Percentiles rank a stretch among this genome's conserved stretches.
Conservation (phyloP, 169 alveolate species). For the Plasmodium gonderi region DNA sequence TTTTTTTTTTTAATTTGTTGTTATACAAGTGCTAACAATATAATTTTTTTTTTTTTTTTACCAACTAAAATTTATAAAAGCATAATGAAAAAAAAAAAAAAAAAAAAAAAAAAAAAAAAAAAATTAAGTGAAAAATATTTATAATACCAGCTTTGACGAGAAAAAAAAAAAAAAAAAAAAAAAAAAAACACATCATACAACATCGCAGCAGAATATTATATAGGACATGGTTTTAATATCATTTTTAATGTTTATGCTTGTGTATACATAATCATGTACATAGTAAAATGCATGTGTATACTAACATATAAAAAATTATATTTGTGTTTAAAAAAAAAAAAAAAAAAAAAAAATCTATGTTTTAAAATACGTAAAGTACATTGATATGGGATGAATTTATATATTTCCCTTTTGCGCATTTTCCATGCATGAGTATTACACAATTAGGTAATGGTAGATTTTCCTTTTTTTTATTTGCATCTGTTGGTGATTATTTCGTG, state of each 20-base stretch:
- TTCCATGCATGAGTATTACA: background rate
- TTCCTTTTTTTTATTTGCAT: constrained; percentile 3
- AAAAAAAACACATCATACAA: too few relatives aligned
- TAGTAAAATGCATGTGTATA: background rate
- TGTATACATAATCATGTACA: too few relatives aligned
- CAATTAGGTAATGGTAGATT: background rate
- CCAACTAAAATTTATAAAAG: background rate
- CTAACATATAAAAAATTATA: background rate
- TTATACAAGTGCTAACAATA: too few relatives aligned
- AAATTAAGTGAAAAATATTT: background rate
- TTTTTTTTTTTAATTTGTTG: background rate
- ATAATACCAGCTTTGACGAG: background rate
- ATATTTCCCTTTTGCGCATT: background rate
- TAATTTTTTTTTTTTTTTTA: constrained; percentile 8
- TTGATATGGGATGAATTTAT: background rate
- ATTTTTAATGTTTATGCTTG: too few relatives aligned
- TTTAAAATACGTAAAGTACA: background rate
- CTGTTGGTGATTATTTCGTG: constrained; percentile 2
- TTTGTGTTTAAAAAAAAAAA: background rate
- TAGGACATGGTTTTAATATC: background rate
- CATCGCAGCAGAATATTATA: background rate
- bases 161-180: background rate
- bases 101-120: background rate
- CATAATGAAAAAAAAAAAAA: constrained; percentile 6
- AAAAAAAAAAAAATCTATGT: background rate